Conservation (phyloP, 768 basidiomycete species). For the Rhodocollybia butyracea region DNA sequence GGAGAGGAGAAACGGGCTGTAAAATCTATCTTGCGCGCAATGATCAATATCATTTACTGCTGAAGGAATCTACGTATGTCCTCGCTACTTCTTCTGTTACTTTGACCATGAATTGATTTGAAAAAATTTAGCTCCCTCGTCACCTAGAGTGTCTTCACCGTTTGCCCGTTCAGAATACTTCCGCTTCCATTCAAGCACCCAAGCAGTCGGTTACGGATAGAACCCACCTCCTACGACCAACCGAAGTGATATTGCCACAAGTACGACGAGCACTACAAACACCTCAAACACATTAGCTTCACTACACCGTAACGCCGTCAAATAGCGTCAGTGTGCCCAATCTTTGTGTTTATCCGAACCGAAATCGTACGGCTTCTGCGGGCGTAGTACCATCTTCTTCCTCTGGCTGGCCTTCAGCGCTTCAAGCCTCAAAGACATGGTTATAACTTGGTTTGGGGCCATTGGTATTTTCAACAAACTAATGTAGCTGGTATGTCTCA, state of each 20-base stretch:
- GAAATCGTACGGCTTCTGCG: slow-evolving; percentile 10
- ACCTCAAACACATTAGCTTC: not conserved
- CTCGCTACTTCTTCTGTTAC: not conserved
- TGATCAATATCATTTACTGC: slow-evolving; percentile 1
- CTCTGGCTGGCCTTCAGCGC: slow-evolving; percentile 10
- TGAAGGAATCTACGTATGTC: not conserved
- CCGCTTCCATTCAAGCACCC: slow-evolving; percentile 62
- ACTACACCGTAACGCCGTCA: not conserved
- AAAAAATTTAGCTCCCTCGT: slow-evolving; percentile 28
- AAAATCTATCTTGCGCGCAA: slow-evolving; percentile 23
- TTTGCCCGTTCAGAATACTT: slow-evolving; percentile 50
- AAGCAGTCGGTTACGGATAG: slow-evolving; percentile 68
- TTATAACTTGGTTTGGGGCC: slow-evolving; percentile 4
- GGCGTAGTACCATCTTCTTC: slow-evolving; percentile 12
- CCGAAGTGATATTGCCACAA: slow-evolving; percentile 7
- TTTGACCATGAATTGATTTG: not conserved
- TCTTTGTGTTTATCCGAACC: not conserved
- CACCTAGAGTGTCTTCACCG: slow-evolving; percentile 39
- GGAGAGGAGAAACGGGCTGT: too few species aligned
- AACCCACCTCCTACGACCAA: slow-evolving; percentile 14
- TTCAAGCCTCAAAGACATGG: not conserved
- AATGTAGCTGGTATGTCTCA: slow-evolving; percentile 43
- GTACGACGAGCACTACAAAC: slow-evolving; percentile 14
- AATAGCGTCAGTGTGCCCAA: not conserved
- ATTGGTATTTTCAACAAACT: slow-evolving; percentile 35